Conservation (phyloP, 495 filamentous ascomycete genomes). For the Podospora didyma region DNA sequence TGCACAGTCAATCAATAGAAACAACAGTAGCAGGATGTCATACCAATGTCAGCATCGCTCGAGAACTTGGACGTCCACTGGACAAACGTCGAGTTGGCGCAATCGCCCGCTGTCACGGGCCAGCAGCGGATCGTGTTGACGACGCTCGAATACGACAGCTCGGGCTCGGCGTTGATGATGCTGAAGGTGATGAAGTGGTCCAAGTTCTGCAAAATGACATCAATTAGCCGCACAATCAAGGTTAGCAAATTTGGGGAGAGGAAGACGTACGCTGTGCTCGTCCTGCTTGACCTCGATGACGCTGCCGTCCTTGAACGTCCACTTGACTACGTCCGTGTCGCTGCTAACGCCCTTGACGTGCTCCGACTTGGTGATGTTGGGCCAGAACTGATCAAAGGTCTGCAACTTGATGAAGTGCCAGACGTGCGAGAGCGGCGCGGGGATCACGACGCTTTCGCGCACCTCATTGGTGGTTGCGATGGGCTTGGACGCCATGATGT, state of each 20-base stretch:
- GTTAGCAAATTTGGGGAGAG: constrained; percentile 2
- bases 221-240: too few species aligned
- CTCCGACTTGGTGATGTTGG: constrained; percentile 50
- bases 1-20: neutral
- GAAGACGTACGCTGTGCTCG: constrained; percentile 56
- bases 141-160: constrained; percentile 56
- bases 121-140: constrained; percentile 60
- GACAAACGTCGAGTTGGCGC: constrained; percentile 58
- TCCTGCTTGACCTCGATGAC: constrained; percentile 65
- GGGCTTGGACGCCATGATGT: constrained; percentile 10
- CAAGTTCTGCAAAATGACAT: constrained; percentile 48
- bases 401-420: constrained; percentile 68
- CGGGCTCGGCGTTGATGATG: constrained; percentile 57
- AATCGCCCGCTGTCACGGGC: constrained; percentile 54
- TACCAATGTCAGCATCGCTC: constrained; percentile 64
- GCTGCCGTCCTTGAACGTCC: constrained; percentile 62
- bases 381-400: constrained; percentile 59
- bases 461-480: constrained; percentile 64
- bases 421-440: constrained; percentile 54
- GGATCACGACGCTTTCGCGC: constrained; percentile 60
- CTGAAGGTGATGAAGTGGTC: constrained; percentile 69
- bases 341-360: constrained; percentile 52
- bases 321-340: constrained; percentile 61
- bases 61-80: constrained; percentile 63
- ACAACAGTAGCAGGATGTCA: constrained; percentile 16